Evolutionary conservation across 2,329 filamentous ascomycete species (phyloP).

Genomic region (Phyllosticta capitalensis): DNA sequence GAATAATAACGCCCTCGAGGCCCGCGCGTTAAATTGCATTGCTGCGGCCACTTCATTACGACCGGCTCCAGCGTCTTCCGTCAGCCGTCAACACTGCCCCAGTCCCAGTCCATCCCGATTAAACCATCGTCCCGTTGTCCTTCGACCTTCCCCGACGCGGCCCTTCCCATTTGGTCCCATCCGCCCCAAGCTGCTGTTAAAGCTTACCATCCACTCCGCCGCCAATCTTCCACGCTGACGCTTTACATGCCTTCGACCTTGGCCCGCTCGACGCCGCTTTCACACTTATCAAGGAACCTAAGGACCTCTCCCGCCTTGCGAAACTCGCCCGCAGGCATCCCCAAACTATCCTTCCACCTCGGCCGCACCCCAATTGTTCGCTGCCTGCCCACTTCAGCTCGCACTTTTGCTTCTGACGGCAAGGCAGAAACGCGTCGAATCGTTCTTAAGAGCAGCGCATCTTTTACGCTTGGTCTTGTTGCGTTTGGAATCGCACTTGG

Average conservation of each 20-base stretch:
- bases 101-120: background rate
- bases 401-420: background rate
- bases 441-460: constrained; percentile 16
- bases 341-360: background rate
- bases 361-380: background rate
- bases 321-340: background rate
- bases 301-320: background rate
- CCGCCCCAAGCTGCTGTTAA: background rate
- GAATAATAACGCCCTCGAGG: background rate
- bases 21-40: background rate
- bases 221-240: background rate
- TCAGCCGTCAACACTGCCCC: background rate
- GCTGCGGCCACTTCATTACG: background rate
- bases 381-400: background rate
- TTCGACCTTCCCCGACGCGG: background rate
- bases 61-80: background rate
- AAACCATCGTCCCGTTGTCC: background rate
- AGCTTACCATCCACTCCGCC: background rate
- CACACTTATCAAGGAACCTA: background rate
- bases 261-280: background rate
- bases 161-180: background rate
- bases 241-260: background rate
- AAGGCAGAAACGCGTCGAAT: background rate
- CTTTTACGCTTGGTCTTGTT: constrained; percentile 20
- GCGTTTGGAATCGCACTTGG: constrained; percentile 25